A percentile compares a stretch with the other conserved stretches of the same genome.
Evolutionary conservation across 371 early-diverging fungal species (phyloP).

Genomic region (Mortierella sp.): DNA sequence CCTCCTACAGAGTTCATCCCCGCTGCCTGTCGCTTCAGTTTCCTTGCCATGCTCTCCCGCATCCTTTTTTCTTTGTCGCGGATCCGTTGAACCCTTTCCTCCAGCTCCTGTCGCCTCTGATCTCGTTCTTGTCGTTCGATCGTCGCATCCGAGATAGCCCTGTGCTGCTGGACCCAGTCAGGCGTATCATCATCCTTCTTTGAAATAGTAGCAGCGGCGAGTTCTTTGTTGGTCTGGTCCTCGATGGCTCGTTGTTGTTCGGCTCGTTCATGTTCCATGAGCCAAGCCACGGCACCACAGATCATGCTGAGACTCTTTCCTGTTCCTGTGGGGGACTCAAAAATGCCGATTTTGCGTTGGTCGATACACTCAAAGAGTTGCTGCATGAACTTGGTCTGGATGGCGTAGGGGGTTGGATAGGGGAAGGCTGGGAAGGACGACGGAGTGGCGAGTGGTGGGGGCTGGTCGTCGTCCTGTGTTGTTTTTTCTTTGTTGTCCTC

Average conservation of each 20-base stretch:
- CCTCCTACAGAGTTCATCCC: constrained; percentile 11
- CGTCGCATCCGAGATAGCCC: constrained; percentile 28
- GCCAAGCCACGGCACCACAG: constrained; percentile 89
- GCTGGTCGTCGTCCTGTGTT: not conserved
- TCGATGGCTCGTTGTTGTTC: constrained; percentile 28
- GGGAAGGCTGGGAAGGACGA: constrained; percentile 52
- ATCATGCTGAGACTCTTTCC: constrained; percentile 92
- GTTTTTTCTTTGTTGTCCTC: not conserved
- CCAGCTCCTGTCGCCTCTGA: constrained; percentile 26
- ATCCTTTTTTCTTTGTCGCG: constrained; percentile 46
- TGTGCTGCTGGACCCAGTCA: constrained; percentile 52
- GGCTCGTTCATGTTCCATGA: constrained; percentile 62
- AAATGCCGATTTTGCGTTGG: constrained; percentile 80
- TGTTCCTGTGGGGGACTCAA: constrained; percentile 95
- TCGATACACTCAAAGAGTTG: constrained; percentile 77
- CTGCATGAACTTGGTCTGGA: constrained; percentile 88
- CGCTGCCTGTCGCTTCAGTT: constrained; percentile 34
- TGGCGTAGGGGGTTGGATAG: constrained; percentile 71
- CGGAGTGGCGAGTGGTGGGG: constrained; percentile 17
- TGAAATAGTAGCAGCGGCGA: not conserved
- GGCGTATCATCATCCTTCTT: constrained; percentile 20
- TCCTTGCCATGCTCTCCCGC: constrained; percentile 33
- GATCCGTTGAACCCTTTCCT: constrained; percentile 41
- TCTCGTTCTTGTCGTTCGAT: constrained; percentile 37
- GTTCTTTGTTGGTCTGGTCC: constrained; percentile 7